These are phyloP conservation scores for Ceratocystis albifundus DNA, from an alignment of 2,329 filamentous ascomycete species.

Conservation along the genomic window DNA sequence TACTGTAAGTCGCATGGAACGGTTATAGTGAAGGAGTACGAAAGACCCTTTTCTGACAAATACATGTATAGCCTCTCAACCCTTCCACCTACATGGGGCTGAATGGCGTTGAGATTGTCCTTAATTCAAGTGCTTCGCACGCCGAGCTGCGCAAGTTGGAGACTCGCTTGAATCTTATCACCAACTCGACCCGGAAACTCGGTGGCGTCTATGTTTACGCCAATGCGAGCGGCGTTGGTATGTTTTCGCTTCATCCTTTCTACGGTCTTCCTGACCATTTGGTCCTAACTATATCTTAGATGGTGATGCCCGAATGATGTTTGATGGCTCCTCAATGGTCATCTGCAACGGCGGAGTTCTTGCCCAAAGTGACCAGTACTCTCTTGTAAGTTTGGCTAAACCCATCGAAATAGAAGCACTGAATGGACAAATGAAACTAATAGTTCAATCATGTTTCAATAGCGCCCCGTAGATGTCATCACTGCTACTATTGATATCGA, in stretches of 20 bases:
- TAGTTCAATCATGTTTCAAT: neutral
- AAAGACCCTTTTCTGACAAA: neutral
- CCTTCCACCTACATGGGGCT: conserved; percentile 50
- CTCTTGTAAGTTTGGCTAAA: conserved; percentile 33
- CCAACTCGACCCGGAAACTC: conserved; percentile 51
- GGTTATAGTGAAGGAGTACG: neutral
- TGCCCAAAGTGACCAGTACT: conserved; percentile 53
- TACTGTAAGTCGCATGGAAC: conserved; percentile 21
- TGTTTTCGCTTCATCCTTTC: neutral
- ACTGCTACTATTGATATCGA: conserved; percentile 59
- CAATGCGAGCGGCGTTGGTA: conserved; percentile 28
- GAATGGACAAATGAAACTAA: neutral
- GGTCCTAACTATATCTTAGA: conserved; percentile 19
- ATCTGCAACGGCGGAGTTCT: conserved; percentile 49
- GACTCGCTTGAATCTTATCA: conserved; percentile 51
- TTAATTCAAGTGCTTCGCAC: conserved; percentile 30
- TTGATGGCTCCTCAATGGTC: conserved; percentile 26
- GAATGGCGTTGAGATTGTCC: conserved; percentile 42
- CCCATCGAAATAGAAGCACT: conserved; percentile 29
- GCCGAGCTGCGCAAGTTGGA: conserved; percentile 53
- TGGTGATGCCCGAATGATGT: conserved; percentile 34
- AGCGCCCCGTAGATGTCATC: conserved; percentile 51
- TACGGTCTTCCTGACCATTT: neutral
- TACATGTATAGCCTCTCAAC: conserved; percentile 24
- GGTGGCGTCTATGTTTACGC: conserved; percentile 46